Base-by-base conservation (phyloP, 2,329 filamentous ascomycete species). In the Aspergillus sp. region DNA sequence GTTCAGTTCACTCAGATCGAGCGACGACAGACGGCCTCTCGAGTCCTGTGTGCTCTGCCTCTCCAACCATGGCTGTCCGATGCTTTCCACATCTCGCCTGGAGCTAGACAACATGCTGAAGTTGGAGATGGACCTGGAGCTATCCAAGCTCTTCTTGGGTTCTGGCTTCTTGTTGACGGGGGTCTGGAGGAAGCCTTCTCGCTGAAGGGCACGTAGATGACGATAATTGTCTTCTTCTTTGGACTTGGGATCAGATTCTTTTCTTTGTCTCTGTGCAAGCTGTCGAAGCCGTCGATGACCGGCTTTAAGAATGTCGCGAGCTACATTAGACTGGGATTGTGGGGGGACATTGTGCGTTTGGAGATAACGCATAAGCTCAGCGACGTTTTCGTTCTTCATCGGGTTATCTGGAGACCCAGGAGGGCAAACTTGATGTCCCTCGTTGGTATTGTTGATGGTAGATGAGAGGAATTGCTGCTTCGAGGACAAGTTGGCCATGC, bases 21-120 rank as follows among this genome's bases (percentile, higher is more conserved):
- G 38, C 27, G 62, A 57, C 6, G 57, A 54, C 36, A 64, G 36
- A 36, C 50, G 54, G 6, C 51, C 51, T 40, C 47, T 52, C 8
- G 45, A 38, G 2, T 53, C 49, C 7, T 45, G 40, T 5, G 38
- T 46, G 34, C 41, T 51, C 19, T 43, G 48, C 12, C 39, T 46
- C 34, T 57, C 51, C 34, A 68, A 46, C 65, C 65, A 68, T 39
- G 64, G 64, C 40, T 59, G 64, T 26, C 65, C 65, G 40, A 67
- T 67, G 26, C 49, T 58, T 44, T 68, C 64, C 13, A 68, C 60
- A 39, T 68, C 65, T 31, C 58, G 54, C 43, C 48, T 58, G 30
- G 59, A 57, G 36, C 48, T 64, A 0, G 61, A 61, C 61, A 62
- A 36, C 50, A 51, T 44, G 39, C 46, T 38, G 34, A 45, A 45